Evolutionary conservation across 2,329 filamentous ascomycete genomes (phyloP), one percentile per base, ranked within the genome.

Genomic region (Coniochaeta sp.): DNA sequence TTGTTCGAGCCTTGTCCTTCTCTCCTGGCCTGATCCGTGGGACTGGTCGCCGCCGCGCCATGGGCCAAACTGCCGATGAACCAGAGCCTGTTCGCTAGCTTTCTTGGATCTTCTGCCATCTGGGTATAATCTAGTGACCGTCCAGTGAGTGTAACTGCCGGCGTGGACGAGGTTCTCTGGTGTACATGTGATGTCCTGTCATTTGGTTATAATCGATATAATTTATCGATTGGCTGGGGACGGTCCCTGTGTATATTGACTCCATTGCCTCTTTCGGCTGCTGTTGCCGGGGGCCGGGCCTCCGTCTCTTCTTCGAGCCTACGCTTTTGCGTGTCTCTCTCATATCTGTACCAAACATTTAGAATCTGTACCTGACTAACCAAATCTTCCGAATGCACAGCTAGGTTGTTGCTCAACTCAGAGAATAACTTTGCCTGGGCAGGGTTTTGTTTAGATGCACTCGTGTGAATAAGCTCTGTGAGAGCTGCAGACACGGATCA

Each of bases 151-250:
- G 44, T 55, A 59, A 59, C 58, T 59, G 58, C 58, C 58, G 58
- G 33, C 43, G 47, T 16, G 28, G 19, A 26, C 17, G 31, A 59
- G 36, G 26, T 44, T 56, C 17, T 56, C 19, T 44, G 58, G 26
- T 40, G 50, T 40, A 43, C 38, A 58, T 31, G 34, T 43, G 56
- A 58, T 58, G 38, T 60, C 50, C 52, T 40, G 31, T 57, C 58
- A 60, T 60, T 50, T 60, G 58, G 58, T 14, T 56, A 60, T 57
- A 57, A 60, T 60, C 50, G 58, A 9, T 56, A 60, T 50, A 57
- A 60, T 60, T 34, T 56, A 60, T 56, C 52, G 58, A 60, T 60
- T 60, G 58, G 58, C 1, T n/a, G 36, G 58, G 58, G 50, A 34
- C 28, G 28, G 50, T 28, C 36, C 33, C 11, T 11, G 22, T 33